phyloP scores from a whole-genome alignment of 169 alveolate species.

The Cryptosporidium muris region DNA sequence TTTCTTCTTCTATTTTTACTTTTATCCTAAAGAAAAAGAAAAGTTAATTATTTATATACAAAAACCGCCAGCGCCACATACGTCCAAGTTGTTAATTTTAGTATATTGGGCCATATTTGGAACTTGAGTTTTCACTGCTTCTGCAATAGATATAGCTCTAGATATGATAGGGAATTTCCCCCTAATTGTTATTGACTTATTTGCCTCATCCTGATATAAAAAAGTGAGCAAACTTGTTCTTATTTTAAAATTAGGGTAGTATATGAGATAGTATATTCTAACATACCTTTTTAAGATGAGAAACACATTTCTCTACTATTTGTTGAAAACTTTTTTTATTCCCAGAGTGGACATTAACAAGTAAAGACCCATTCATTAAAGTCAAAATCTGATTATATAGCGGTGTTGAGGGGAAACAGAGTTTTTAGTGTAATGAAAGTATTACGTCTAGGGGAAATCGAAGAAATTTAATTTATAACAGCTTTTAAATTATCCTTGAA shows the following conservation, averaged over 20 bases:
- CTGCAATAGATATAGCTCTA: conserved; percentile 48
- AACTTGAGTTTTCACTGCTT: conserved; percentile 13
- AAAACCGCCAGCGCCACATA: not conserved
- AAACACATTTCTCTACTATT: conserved; percentile 15
- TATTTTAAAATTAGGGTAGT: not conserved
- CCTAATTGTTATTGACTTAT: conserved; percentile 8
- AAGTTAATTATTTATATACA: not conserved
- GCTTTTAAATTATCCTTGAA: no score
- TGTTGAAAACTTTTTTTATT: conserved; percentile 22
- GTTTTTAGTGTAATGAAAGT: no score
- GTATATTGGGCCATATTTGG: conserved; percentile 4
- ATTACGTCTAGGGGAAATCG: no score
- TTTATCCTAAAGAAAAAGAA: conserved; percentile 10
- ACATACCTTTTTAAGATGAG: conserved; percentile 26
- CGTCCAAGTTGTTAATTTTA: conserved; percentile 17
- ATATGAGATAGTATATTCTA: not conserved
- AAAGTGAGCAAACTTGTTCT: not conserved
- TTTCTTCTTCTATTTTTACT: conserved; percentile 44
- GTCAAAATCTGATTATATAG: conserved; percentile 36
- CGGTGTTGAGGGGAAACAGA: not conserved
- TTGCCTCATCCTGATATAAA: not conserved
- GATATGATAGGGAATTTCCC: conserved; percentile 37
- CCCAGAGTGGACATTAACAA: conserved; percentile 30
- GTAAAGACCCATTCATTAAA: conserved; percentile 21
- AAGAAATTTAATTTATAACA: no score